Conservation (phyloP, 2,329 filamentous ascomycete genomes). For the Hypoxylon sp. region DNA sequence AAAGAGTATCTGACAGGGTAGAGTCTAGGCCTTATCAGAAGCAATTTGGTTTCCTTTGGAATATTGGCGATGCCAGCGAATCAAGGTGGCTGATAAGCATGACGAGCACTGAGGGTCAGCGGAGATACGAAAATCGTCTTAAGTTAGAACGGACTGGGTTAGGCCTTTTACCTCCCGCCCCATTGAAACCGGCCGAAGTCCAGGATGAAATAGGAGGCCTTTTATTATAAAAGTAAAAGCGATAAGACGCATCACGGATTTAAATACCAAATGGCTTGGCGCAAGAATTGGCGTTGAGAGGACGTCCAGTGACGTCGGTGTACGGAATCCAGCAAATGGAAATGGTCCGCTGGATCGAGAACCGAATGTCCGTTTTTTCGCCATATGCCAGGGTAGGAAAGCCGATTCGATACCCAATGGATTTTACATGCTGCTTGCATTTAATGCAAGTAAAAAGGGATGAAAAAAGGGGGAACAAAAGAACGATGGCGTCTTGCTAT, state of each 20-base stretch:
- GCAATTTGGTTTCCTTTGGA: constrained; percentile 33
- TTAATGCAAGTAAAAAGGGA: no score
- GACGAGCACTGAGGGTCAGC: constrained; percentile 26
- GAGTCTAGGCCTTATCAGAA: constrained; percentile 39
- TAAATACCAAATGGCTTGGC: constrained; percentile 2
- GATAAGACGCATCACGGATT: constrained; percentile 15
- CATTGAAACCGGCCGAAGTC: constrained; percentile 20
- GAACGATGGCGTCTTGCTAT: no score
- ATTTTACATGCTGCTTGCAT: constrained; percentile 3
- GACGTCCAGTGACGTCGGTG: constrained; percentile 19
- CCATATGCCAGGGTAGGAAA: constrained; percentile 1
- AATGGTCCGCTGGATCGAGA: no score
- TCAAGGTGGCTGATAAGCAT: constrained; percentile 40
- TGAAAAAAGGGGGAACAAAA: no score
- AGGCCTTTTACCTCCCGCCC: constrained; percentile 23
- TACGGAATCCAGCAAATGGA: no score
- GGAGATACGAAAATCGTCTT: constrained; percentile 44
- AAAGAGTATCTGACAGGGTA: constrained; percentile 11
- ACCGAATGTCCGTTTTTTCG: not conserved
- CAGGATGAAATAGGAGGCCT: constrained; percentile 18
- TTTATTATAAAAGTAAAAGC: not conserved
- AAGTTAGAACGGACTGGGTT: constrained; percentile 24
- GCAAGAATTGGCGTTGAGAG: constrained; percentile 7
- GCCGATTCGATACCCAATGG: not conserved
- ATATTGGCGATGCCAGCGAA: constrained; percentile 37